Evolutionary conservation across 2,329 filamentous ascomycete species (phyloP).

Genomic region (Hypoxylon sp.): DNA sequence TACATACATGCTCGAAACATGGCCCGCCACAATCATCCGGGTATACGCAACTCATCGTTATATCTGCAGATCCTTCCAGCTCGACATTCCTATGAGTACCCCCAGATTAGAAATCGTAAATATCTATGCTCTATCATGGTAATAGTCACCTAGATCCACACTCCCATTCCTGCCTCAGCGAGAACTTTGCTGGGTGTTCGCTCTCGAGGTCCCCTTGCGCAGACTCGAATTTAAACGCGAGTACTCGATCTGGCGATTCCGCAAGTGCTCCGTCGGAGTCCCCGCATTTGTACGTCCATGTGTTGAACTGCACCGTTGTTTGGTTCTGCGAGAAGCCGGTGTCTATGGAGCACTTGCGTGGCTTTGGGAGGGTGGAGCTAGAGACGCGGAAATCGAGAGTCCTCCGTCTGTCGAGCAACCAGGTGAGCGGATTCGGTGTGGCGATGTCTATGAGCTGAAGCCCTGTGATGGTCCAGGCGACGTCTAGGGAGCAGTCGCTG

Average conservation of each 20-base stretch:
- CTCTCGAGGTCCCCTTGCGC: not conserved
- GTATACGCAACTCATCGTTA: not conserved
- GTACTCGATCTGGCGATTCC: not conserved
- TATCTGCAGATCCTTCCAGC: not conserved
- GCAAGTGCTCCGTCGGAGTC: not conserved
- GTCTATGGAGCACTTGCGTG: not conserved
- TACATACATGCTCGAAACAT: not conserved
- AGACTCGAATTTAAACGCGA: slow-evolving; percentile 1
- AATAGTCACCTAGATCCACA: not conserved
- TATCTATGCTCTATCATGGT: not conserved
- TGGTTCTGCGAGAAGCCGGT: not conserved
- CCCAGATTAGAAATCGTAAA: not conserved
- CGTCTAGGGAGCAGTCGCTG: not conserved
- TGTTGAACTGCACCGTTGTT: not conserved
- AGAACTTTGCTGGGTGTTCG: not conserved
- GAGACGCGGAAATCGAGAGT: not conserved
- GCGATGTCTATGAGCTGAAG: not conserved
- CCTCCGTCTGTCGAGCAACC: not conserved
- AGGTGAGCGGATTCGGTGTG: not conserved
- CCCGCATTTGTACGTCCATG: not conserved
- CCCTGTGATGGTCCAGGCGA: not conserved
- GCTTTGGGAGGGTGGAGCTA: not conserved
- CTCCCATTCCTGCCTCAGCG: not conserved
- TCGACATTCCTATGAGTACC: not conserved
- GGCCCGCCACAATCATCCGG: not conserved